phyloP scores from a whole-genome alignment of 306 rosid species.

The Mucuna pruriens region DNA sequence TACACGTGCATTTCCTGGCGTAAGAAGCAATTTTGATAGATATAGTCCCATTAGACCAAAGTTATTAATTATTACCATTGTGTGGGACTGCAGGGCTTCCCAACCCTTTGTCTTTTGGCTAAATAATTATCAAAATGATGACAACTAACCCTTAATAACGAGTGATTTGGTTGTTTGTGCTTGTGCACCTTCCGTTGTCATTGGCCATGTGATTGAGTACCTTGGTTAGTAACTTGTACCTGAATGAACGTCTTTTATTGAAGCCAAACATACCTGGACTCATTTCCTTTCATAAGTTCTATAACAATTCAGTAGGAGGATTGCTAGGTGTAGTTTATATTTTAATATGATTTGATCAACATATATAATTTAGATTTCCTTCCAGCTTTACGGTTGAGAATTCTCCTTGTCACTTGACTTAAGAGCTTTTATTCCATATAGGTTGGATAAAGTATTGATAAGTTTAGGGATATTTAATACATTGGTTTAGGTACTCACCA shows the following conservation, averaged over 20 bases:
- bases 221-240: neutral
- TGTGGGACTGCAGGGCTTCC: neutral
- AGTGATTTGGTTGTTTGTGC: neutral
- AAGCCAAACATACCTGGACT: neutral
- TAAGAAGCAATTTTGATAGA: neutral
- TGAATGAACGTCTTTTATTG: neutral
- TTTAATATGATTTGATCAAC: neutral
- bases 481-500: conserved; percentile 79
- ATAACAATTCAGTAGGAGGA: neutral
- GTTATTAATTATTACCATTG: neutral
- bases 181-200: neutral
- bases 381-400: neutral
- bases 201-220: neutral
- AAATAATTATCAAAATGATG: neutral
- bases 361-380: neutral
- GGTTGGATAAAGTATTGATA: neutral
- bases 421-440: neutral
- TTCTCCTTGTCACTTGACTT: neutral
- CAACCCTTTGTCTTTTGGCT: neutral
- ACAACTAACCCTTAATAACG: neutral
- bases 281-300: neutral
- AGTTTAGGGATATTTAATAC: neutral
- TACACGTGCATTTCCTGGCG: neutral
- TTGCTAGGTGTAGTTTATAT: neutral
- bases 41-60: neutral